Evolutionary conservation across 176 grass and related monocot genomes (phyloP), one percentile per base, ranked within the genome.

Genomic region (Carex kokanica): DNA sequence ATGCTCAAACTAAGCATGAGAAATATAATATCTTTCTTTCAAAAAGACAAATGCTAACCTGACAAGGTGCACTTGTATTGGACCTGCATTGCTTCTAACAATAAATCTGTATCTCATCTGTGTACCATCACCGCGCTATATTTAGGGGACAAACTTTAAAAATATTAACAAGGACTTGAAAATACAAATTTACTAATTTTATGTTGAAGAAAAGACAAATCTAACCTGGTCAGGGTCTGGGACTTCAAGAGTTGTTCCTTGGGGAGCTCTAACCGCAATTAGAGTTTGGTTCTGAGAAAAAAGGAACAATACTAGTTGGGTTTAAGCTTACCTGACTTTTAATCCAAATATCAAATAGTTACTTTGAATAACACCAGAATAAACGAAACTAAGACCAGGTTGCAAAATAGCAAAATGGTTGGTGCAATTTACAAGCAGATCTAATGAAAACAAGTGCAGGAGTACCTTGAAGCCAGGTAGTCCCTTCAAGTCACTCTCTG

Each of bases 21-120:
- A 58, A 60, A 61, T 20, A 13, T 0, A 80, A 38, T 40, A 61
- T 36, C n/a, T 38, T 74, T 3, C 36, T 74, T 74, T 10, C 55
- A 24, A 9, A n/a, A 34, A 60, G 57, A 53, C 18, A 60, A 21
- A 49, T 49, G 54, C 29, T 61, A 89, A 98, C 95, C 92, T 94
- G 83, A 98, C 92, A 52, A 98, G 89, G 79, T 93, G 93, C 43
- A 98, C 90, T 88, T 98, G 87, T 91, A 94, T 98, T 0, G 92
- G 88, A 52, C 92, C 95, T 92, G 89, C 92, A 43, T 84, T 91
- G 84, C 95, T 98, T 85, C 95, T 91, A 85, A 98, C 85, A 61
- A 98, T 88, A 93, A 93, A 92, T 90, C 92, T 93, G 55, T 94
- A 98, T 88, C 90, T 94, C 71, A 90, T 93, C 78, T 98, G 88